These are phyloP conservation scores for Clavispora santaluciae DNA, from an alignment of 805 yeast species.

Conservation along the genomic window DNA sequence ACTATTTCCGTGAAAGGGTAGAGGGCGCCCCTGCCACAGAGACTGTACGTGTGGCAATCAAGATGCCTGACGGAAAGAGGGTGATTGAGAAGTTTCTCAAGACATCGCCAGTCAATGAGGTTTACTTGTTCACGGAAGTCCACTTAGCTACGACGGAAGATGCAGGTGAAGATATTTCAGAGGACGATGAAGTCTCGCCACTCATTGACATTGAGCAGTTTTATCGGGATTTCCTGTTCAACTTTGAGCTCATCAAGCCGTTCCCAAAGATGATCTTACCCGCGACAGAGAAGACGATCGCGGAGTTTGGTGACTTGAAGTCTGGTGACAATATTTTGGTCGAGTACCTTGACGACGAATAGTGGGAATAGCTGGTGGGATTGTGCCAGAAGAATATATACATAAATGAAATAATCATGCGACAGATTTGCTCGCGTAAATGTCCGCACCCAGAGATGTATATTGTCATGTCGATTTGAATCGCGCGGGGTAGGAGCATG, in stretches of 20 bases:
- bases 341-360: slow-evolving; percentile 21
- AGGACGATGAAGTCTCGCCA: slow-evolving; percentile 7
- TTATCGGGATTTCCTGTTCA: slow-evolving; percentile 22
- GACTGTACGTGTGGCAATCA: slow-evolving; percentile 43
- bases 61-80: slow-evolving; percentile 50
- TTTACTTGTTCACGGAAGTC: slow-evolving; percentile 48
- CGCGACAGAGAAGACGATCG: slow-evolving; percentile 7
- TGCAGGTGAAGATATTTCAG: slow-evolving; percentile 11
- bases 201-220: slow-evolving; percentile 17
- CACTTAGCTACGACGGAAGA: slow-evolving; percentile 21
- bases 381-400: too few relatives aligned
- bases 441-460: too few relatives aligned
- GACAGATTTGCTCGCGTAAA: too few relatives aligned
- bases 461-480: too few relatives aligned
- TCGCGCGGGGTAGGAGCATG: too few relatives aligned
- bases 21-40: slow-evolving; percentile 5
- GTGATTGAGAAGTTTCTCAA: slow-evolving; percentile 41
- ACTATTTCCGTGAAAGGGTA: slow-evolving; percentile 10
- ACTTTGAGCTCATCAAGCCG: slow-evolving; percentile 39
- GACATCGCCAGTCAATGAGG: slow-evolving; percentile 37
- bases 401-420: neutral
- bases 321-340: slow-evolving; percentile 37
- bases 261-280: slow-evolving; percentile 32
- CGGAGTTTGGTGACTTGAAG: slow-evolving; percentile 21
- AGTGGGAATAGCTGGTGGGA: too few relatives aligned